Evolutionary conservation across 2,329 filamentous ascomycete genomes (phyloP).

Genomic region (Exophiala viscosa): DNA sequence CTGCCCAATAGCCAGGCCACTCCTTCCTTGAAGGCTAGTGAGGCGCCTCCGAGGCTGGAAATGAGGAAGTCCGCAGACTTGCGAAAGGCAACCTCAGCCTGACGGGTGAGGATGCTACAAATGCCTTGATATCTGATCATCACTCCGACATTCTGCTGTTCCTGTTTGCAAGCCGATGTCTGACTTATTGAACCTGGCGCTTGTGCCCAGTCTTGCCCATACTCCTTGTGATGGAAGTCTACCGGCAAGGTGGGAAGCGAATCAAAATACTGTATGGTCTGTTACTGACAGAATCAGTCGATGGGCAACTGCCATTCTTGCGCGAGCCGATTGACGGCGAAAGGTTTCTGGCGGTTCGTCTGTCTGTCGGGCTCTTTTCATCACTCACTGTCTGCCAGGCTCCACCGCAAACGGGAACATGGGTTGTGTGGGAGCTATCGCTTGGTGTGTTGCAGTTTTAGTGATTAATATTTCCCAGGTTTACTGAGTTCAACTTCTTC

Average conservation of each 20-base stretch:
- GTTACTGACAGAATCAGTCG: not conserved
- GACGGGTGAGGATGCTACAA: not conserved
- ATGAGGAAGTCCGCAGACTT: not conserved
- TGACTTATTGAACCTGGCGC: not conserved
- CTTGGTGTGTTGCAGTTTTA: not conserved
- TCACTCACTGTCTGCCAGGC: not conserved
- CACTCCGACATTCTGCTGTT: not conserved
- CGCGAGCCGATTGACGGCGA: not conserved
- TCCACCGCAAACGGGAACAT: conserved; percentile 4
- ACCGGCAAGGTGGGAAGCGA: not conserved
- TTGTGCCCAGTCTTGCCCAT: not conserved
- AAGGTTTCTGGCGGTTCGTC: not conserved
- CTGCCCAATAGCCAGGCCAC: not conserved
- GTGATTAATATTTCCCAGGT: conserved; percentile 4
- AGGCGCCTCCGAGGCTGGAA: not conserved
- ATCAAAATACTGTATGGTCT: not conserved
- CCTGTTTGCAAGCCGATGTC: not conserved
- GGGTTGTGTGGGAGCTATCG: conserved; percentile 11
- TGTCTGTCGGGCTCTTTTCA: not conserved
- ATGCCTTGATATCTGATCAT: not conserved
- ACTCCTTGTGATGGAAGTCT: not conserved
- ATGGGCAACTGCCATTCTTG: not conserved
- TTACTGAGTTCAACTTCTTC: conserved; percentile 7
- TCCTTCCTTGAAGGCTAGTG: not conserved
- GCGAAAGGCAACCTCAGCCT: not conserved